Percentiles rank a stretch among this genome's conserved stretches.
These are phyloP conservation scores for Hanseniaspora sp. DNA, from an alignment of 1,139 yeast species.

Conservation along the genomic window DNA sequence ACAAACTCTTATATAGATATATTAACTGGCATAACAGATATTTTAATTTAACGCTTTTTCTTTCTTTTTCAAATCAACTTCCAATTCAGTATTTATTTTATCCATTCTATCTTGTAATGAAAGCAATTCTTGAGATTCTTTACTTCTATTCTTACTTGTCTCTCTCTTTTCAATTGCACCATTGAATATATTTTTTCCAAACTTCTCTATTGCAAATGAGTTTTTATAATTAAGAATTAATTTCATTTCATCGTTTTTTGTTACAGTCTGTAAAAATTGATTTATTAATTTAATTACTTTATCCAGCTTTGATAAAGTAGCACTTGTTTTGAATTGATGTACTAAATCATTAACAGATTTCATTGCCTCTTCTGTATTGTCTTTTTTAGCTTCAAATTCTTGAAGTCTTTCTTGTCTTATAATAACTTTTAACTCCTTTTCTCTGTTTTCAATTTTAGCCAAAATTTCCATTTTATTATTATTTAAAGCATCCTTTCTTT, in stretches of 20 bases:
- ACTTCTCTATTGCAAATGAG: not conserved
- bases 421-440: not conserved
- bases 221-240: not conserved
- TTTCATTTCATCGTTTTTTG: not conserved
- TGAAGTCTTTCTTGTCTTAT: not conserved
- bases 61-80: not conserved
- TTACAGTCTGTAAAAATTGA: not conserved
- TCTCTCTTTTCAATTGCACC: not conserved
- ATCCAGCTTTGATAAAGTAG: not conserved
- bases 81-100: not conserved
- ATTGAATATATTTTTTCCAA: conserved; percentile 1
- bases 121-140: not conserved
- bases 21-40: not conserved
- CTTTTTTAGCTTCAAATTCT: not conserved
- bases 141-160: not conserved
- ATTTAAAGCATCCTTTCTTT: conserved; percentile 12
- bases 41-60: not conserved
- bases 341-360: not conserved
- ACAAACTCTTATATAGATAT: not conserved
- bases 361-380: not conserved
- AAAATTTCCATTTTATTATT: not conserved
- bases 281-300: not conserved
- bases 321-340: not conserved
- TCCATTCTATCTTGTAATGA: conserved; percentile 1
- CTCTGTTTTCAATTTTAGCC: not conserved